Evolutionary conservation across 306 rosid species (phyloP), one percentile per base, ranked within the genome.

Genomic region (Cicer yamashitae): DNA sequence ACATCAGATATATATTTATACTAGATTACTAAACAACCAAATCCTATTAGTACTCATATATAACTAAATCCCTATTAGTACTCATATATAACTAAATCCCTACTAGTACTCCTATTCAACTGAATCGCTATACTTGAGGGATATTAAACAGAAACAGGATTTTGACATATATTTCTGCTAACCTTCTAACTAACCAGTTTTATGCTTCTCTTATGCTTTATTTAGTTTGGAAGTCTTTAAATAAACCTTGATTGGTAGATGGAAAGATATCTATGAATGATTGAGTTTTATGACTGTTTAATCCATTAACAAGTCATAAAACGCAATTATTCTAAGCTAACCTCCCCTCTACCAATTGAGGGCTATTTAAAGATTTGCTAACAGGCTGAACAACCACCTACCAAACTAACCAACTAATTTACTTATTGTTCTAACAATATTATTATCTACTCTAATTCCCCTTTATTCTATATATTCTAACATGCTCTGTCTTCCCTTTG

Each of bases 151-250:
- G n/a, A n/a, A n/a, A n/a, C n/a, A n/a, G n/a, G n/a, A n/a, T n/a
- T n/a, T n/a, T n/a, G n/a, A n/a, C n/a, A 43, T 47, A 65, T 58
- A 59, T 78, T 74, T 68, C 59, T 66, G 25, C n/a, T 66, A 45
- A 66, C 46, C 9, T 50, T 76, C 66, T 48, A 17, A 54, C 52
- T 52, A 25, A 53, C 43, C 30, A 45, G 10, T 68, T 52, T 64
- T 37, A 63, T 75, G 70, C 50, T 64, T 64, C 46, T 53, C 43
- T 67, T 59, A 58, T n/a, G 25, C 13, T 48, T 73, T 43, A 12
- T 39, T 70, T 59, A 30, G 9, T 59, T 12, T 30, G 41, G 65
- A 59, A 59, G 65, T 59, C 65, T 59, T 58, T 12, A 6, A 30
- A 12, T 11, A 59, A 9, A 9, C 2, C 17, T 30, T 10, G 34